phyloP scores from a whole-genome alignment of 768 basidiomycete genomes.

The Auricularia auricula-judae region DNA sequence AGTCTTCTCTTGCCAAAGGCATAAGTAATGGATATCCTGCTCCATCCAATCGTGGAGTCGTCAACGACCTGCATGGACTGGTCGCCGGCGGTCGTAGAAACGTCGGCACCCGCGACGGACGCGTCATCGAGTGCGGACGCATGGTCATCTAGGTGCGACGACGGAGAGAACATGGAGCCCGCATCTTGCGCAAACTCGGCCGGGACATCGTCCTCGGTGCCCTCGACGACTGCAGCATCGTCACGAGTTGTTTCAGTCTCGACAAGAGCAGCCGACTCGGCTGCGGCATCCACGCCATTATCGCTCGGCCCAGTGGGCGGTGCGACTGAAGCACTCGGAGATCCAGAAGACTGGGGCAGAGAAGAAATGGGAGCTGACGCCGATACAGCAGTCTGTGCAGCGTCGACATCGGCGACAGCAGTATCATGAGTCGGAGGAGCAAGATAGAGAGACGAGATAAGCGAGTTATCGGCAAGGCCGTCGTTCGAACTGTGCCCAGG shows the following conservation, averaged over 20 bases:
- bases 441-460: conserved; percentile 38
- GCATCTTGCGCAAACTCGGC: background rate
- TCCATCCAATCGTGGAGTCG: background rate
- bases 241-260: conserved; percentile 36
- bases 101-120: background rate
- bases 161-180: background rate
- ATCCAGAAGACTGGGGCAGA: too few relatives aligned
- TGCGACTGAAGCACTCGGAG: too few relatives aligned
- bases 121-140: background rate
- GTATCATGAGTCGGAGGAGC: conserved; percentile 24
- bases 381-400: too few relatives aligned
- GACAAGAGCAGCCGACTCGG: too few relatives aligned
- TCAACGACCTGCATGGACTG: background rate
- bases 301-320: too few relatives aligned
- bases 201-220: background rate
- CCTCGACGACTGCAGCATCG: conserved; percentile 35
- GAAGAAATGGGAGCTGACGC: too few relatives aligned
- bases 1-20: conserved; percentile 79
- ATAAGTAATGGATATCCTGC: conserved; percentile 79
- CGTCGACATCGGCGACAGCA: conserved; percentile 30
- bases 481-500: conserved; percentile 6
- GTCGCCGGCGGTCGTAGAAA: too few relatives aligned
- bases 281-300: too few relatives aligned
- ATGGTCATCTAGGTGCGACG: background rate
- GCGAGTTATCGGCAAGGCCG: conserved; percentile 22